Evolutionary conservation across 2,329 filamentous ascomycete species (phyloP), one percentile per base, ranked within the genome.

Genomic region (Sporothrix brunneoviolacea): DNA sequence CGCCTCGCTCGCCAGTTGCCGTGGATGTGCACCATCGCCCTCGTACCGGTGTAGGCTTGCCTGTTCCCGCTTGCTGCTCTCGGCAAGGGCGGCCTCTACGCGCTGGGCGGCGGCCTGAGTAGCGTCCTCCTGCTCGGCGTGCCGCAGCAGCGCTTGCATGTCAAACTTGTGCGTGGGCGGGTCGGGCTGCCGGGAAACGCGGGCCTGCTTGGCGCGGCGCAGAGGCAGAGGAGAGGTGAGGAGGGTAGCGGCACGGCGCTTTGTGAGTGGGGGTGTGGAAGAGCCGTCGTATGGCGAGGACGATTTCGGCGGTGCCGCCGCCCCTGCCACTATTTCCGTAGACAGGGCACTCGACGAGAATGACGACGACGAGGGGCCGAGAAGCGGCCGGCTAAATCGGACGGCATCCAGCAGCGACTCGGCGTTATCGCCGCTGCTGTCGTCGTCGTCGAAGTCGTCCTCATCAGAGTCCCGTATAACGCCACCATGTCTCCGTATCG

Each of bases 111-210:
- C 82, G 15, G 75, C 79, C 47, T 81, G 77, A 1, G 74, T 74
- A 35, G 79, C 77, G 37, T 80, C 71, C 54, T 88, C 80, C 51
- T 75, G 71, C 36, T 73, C 68, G 6, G 81, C 76, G 59, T 83
- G 75, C 40, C 71, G 76, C 36, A 84, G 70, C 8, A 90, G 70
- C 1, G 76, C 72, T 52, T 80, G 78, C 50, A 89, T 65, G 48
- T 83, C 78, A 55, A 83, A 84, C 56, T 77, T 82, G 63, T 83
- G 82, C 59, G 75, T 78, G 15, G 73, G 68, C 39, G 71, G 69
- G 4, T 18, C 13, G 9, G 39, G 13, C 30, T 13, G 30, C 32
- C n/a, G 44, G 22, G 46, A 8, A 6, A 47, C 16, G 37, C 52
- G 45, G 6, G 39, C 27, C 16, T 55, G 54, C 35, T 57, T 58